These are phyloP conservation scores for Metschnikowia reukaufii DNA, from an alignment of 805 yeast species.

Conservation along the genomic window DNA sequence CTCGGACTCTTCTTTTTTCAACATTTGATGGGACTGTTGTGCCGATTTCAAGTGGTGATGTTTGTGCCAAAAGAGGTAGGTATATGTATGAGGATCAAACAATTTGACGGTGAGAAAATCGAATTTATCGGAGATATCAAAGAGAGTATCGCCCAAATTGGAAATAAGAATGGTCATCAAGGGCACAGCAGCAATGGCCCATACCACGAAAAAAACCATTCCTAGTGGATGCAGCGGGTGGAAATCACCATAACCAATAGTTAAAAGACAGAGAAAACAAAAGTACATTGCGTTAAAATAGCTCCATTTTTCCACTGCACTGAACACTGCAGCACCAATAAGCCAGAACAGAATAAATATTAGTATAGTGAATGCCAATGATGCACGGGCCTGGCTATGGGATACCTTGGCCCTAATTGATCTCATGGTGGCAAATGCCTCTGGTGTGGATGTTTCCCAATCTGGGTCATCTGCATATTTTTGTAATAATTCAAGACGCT, in stretches of 20 bases:
- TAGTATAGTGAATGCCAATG: constrained; percentile 40
- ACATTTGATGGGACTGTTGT: not conserved
- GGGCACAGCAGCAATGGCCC: constrained; percentile 86
- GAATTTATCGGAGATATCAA: constrained; percentile 28
- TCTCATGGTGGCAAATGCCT: constrained; percentile 59
- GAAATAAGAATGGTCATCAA: constrained; percentile 81
- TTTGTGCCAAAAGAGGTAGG: not conserved
- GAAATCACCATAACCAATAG: constrained; percentile 84
- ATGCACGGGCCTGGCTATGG: constrained; percentile 35
- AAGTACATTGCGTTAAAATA: constrained; percentile 75
- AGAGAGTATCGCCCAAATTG: constrained; percentile 62
- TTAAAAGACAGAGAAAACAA: constrained; percentile 68
- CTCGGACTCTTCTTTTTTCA: not conserved
- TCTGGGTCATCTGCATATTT: constrained; percentile 20
- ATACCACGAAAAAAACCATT: constrained; percentile 66
- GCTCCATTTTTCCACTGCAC: constrained; percentile 63
- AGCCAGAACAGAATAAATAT: constrained; percentile 64
- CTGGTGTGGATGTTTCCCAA: constrained; percentile 31
- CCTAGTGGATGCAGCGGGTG: constrained; percentile 66
- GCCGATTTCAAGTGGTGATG: not conserved
- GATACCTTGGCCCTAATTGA: constrained; percentile 45
- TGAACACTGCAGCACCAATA: constrained; percentile 68
- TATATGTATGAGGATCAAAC: constrained; percentile 11
- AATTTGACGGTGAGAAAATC: constrained; percentile 8
- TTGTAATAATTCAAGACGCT: constrained; percentile 37